A percentile compares a stretch with the other conserved stretches of the same genome.
phyloP scores from a whole-genome alignment of 805 yeast species.

The Pichia eremophila region DNA sequence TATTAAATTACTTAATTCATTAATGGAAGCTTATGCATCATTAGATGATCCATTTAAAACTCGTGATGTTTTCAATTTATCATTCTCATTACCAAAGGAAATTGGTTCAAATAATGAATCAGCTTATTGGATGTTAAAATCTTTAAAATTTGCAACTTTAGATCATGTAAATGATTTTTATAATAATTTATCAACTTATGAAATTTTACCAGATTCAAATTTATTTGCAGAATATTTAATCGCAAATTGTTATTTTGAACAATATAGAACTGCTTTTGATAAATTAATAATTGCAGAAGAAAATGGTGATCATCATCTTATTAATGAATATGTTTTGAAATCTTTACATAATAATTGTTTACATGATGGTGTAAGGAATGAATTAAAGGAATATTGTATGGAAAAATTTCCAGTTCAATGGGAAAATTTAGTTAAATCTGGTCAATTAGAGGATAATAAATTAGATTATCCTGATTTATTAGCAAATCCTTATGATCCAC shows the following conservation, averaged over 20 bases:
- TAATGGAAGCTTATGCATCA: slow-evolving; percentile 56
- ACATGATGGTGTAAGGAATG: slow-evolving; percentile 26
- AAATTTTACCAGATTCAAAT: slow-evolving; percentile 41
- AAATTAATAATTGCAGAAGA: slow-evolving; percentile 39
- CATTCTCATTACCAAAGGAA: slow-evolving; percentile 41
- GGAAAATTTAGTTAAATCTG: slow-evolving; percentile 25
- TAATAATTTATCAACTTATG: slow-evolving; percentile 45
- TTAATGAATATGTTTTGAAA: slow-evolving; percentile 36
- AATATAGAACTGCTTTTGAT: slow-evolving; percentile 45
- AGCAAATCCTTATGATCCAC: slow-evolving; percentile 17
- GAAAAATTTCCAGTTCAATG: slow-evolving; percentile 28
- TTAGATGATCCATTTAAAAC: slow-evolving; percentile 48
- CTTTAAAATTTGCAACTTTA: slow-evolving; percentile 44
- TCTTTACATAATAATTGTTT: slow-evolving; percentile 40
- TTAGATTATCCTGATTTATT: slow-evolving; percentile 25
- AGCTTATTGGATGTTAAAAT: slow-evolving; percentile 55
- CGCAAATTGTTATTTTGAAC: slow-evolving; percentile 63
- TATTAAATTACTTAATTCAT: slow-evolving; percentile 46
- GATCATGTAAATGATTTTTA: slow-evolving; percentile 53
- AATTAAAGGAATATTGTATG: slow-evolving; percentile 32
- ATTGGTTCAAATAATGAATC: slow-evolving; percentile 56
- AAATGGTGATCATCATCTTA: slow-evolving; percentile 31
- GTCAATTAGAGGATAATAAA: slow-evolving; percentile 23
- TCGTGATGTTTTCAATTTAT: slow-evolving; percentile 50
- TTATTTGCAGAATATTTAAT: slow-evolving; percentile 53